Base-by-base conservation (phyloP, 164 flowering plant species). In the Paratinospora sagittata region DNA sequence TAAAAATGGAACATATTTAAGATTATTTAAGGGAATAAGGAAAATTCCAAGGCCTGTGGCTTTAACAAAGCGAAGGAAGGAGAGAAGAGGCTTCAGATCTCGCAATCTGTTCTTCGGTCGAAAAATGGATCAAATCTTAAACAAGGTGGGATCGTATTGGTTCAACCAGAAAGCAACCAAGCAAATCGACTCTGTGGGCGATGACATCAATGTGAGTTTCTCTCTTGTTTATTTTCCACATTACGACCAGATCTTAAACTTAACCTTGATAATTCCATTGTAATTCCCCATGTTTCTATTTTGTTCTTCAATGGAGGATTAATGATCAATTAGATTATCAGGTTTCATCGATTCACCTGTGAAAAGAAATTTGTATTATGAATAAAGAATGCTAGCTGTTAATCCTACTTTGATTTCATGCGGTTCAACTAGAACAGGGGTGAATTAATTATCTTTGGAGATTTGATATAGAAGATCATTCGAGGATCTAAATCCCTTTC, bases 141-240 rank as follows among this genome's bases (percentile, higher is more conserved):
- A 80, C 86, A 88, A 86, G 85, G 88, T 83, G 5, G 97, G 97
- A 24, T 79, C 87, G 1, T 88, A 86, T 55, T 88, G 92, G 95
- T 72, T 89, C 68, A 85, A 84, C 70, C 82, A 82, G 68, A 87
- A 74, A 71, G 95, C 93, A 73, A 85, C 69, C 84, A 89, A 84
- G 78, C 89, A 91, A 80, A 9, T 91, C 77, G 62, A 76, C 66
- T 88, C 93, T 49, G 92, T 88, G 75, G 88, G 89, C 65, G 78
- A 87, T 19, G 95, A 91, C 69, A 73, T 89, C 77, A 86, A 85
- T 63, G 97, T 91, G 79, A 45, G 80, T 67, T 34, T 64, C 68
- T 47, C 71, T 70, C 63, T 65, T 9, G 47, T 43, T 43, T 3
- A 10, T 52, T 30, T 61, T 66, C 34, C 64, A 47, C n/a, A 13